Percentiles rank a stretch among this genome's conserved stretches.
Evolutionary conservation across 169 alveolate genomes (phyloP).

Genomic region (Theileria orientalis): DNA sequence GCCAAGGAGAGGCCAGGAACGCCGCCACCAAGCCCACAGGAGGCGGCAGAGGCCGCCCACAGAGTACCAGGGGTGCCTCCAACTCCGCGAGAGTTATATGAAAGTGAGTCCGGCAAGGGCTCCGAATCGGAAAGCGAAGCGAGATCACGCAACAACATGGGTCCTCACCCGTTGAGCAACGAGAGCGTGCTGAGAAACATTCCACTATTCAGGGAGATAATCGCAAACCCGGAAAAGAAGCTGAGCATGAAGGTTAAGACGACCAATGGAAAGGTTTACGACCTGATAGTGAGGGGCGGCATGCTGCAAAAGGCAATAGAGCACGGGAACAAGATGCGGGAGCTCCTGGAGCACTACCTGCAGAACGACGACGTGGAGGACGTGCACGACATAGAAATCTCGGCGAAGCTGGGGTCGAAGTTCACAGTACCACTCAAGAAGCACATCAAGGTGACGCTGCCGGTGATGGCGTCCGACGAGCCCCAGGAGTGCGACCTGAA

Average conservation of each 20-base stretch:
- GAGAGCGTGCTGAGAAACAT: neutral
- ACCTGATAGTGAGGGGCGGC: constrained; percentile 37
- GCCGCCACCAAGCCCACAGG: neutral
- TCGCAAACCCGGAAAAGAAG: constrained; percentile 12
- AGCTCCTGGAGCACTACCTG: constrained; percentile 40
- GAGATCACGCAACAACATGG: neutral
- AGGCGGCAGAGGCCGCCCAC: neutral
- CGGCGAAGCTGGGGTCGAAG: constrained; percentile 14
- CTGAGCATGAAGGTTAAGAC: constrained; percentile 35
- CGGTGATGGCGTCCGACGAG: constrained; percentile 62
- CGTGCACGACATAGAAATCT: constrained; percentile 31
- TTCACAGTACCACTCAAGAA: constrained; percentile 52
- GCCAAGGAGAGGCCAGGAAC: neutral
- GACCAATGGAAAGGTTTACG: constrained; percentile 14
- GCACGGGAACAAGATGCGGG: constrained; percentile 26
- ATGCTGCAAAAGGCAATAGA: constrained; percentile 22
- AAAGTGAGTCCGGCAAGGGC: no score
- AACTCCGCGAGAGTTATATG: no score
- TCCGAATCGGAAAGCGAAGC: constrained; percentile 5
- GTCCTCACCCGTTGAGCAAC: neutral
- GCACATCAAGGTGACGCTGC: constrained; percentile 50
- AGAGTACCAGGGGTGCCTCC: no score
- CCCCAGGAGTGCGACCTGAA: constrained; percentile 54
- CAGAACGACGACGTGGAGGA: constrained; percentile 14
- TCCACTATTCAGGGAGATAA: neutral